phyloP scores from a whole-genome alignment of 306 rosid genomes.

The Pterocarpus santalinus region DNA sequence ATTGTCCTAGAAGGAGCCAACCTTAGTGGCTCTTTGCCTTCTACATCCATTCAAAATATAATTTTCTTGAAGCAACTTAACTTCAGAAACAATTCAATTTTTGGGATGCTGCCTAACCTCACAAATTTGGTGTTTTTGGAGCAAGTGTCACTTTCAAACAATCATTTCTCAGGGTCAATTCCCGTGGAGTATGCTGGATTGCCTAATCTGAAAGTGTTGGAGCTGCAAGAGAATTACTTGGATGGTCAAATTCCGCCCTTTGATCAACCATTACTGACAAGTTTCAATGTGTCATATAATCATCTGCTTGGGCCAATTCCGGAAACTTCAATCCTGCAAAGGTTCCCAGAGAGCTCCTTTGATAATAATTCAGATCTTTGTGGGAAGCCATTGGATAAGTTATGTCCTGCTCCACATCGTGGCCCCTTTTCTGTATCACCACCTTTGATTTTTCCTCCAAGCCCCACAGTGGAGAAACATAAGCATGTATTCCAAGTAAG shows the following conservation, averaged over 20 bases:
- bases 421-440: slow-evolving; percentile 35
- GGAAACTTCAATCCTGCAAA: slow-evolving; percentile 53
- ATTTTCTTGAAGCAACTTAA: slow-evolving; percentile 59
- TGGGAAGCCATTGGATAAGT: slow-evolving; percentile 61
- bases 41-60: slow-evolving; percentile 53
- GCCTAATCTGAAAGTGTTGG: slow-evolving; percentile 49
- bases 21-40: slow-evolving; percentile 63
- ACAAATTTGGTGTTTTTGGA: slow-evolving; percentile 54
- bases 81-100: slow-evolving; percentile 66
- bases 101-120: slow-evolving; percentile 66
- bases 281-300: slow-evolving; percentile 71
- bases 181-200: slow-evolving; percentile 59
- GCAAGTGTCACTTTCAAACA: slow-evolving; percentile 53
- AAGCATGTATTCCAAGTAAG: slow-evolving; percentile 40
- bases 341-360: slow-evolving; percentile 58
- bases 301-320: slow-evolving; percentile 69
- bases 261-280: slow-evolving; percentile 61
- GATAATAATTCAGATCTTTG: slow-evolving; percentile 65
- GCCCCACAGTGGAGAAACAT: slow-evolving; percentile 23
- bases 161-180: slow-evolving; percentile 61
- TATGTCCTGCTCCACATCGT: slow-evolving; percentile 54
- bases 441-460: slow-evolving; percentile 35
- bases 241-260: slow-evolving; percentile 67
- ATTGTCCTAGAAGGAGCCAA: slow-evolving; percentile 60
- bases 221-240: slow-evolving; percentile 59